These are phyloP conservation scores for Rhizophora mangle DNA, from an alignment of 345 rosid species.

Conservation along the genomic window DNA sequence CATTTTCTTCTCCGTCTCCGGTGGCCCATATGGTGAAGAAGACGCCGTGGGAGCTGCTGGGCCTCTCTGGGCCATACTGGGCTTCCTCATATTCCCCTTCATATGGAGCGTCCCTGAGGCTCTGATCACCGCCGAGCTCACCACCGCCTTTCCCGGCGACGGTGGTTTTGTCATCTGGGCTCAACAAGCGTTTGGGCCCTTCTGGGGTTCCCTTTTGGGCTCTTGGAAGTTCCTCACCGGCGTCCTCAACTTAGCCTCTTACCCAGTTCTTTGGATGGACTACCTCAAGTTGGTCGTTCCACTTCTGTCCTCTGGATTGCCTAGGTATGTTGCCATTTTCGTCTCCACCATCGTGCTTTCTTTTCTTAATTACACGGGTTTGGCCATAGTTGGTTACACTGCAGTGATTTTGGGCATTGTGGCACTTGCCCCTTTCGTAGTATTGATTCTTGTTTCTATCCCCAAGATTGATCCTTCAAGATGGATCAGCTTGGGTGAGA, in stretches of 20 bases:
- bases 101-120: constrained; percentile 32
- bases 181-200: constrained; percentile 25
- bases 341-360: constrained; percentile 14
- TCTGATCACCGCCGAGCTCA: constrained; percentile 30
- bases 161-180: constrained; percentile 34
- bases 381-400: constrained; percentile 24
- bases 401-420: constrained; percentile 19
- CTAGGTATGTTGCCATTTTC: constrained; percentile 6
- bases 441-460: constrained; percentile 15
- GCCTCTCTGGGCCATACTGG: constrained; percentile 28
- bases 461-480: constrained; percentile 27
- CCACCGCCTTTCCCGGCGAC: constrained; percentile 30
- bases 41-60: constrained; percentile 24
- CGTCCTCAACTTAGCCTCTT: constrained; percentile 26
- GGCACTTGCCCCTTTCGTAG: constrained; percentile 21
- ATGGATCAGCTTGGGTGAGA: constrained; percentile 23
- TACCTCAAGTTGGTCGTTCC: constrained; percentile 21
- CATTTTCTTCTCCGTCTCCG: constrained; percentile 28
- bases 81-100: constrained; percentile 24
- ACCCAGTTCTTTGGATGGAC: constrained; percentile 24
- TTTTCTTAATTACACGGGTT: constrained; percentile 20
- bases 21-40: constrained; percentile 28
- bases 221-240: constrained; percentile 31
- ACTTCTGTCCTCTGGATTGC: constrained; percentile 17
- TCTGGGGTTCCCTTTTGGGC: constrained; percentile 30